These are phyloP conservation scores for Tetrapisispora pingtungensis DNA, from an alignment of 805 yeast genomes.

Conservation along the genomic window DNA sequence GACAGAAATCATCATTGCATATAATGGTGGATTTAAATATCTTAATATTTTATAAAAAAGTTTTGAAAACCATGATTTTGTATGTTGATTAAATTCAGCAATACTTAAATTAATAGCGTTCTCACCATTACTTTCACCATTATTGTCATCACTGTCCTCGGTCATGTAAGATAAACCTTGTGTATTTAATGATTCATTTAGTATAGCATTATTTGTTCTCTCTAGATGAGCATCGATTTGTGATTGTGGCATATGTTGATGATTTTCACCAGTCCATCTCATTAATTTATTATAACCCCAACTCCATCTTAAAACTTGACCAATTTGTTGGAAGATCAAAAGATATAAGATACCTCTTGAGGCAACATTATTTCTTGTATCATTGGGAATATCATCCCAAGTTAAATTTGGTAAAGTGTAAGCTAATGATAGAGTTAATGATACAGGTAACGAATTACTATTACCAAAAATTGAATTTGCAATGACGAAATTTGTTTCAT, in stretches of 20 bases:
- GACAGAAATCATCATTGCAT: slow-evolving; percentile 62
- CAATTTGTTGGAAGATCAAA: slow-evolving; percentile 71
- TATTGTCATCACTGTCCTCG: background rate
- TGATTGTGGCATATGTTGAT: slow-evolving; percentile 25
- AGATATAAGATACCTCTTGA: slow-evolving; percentile 68
- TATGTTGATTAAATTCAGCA: background rate
- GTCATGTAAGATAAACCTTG: background rate
- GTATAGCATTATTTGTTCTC: background rate
- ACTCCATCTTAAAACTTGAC: slow-evolving; percentile 75
- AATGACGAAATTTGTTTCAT: slow-evolving; percentile 83
- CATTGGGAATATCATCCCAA: slow-evolving; percentile 66
- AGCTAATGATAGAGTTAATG: slow-evolving; percentile 70
- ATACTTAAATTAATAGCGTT: background rate
- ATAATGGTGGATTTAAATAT: slow-evolving; percentile 73
- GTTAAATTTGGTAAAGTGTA: slow-evolving; percentile 64
- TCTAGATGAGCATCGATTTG: slow-evolving; percentile 13
- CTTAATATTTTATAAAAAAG: background rate
- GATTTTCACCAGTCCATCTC: slow-evolving; percentile 34
- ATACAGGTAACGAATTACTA: slow-evolving; percentile 89
- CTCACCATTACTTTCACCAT: background rate
- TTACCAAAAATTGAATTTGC: slow-evolving; percentile 98
- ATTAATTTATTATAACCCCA: slow-evolving; percentile 75
- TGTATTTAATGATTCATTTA: background rate
- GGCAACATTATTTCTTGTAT: slow-evolving; percentile 59
- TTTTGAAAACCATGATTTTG: background rate